A percentile compares a stretch with the other conserved stretches of the same genome.
These are phyloP conservation scores for Rhizopogon sp. DNA, from an alignment of 768 basidiomycete species.

Conservation along the genomic window DNA sequence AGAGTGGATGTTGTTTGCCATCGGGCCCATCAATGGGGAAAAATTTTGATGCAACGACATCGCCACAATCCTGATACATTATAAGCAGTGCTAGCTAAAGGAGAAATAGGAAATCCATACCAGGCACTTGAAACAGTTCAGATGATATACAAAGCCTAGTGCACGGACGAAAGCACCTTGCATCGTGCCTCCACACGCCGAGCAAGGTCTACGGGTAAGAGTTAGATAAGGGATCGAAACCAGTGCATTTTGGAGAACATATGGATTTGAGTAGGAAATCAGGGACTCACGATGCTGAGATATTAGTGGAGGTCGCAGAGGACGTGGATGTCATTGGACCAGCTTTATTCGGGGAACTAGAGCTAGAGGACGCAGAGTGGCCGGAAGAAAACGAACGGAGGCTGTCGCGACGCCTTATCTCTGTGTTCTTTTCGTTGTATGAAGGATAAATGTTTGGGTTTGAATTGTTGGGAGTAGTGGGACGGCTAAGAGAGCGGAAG, in stretches of 20 bases:
- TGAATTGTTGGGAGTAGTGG: constrained; percentile 53
- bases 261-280: constrained; percentile 7
- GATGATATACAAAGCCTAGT: constrained; percentile 86
- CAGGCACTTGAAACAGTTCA: constrained; percentile 98
- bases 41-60: constrained; percentile 96
- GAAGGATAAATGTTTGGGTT: constrained; percentile 43
- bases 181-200: constrained; percentile 76
- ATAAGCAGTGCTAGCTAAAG: constrained; percentile 4
- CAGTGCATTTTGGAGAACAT: neutral
- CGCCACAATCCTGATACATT: constrained; percentile 78
- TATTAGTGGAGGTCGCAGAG: constrained; percentile 45
- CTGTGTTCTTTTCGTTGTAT: constrained; percentile 50
- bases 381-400: constrained; percentile 47
- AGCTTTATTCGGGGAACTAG: constrained; percentile 33
- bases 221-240: constrained; percentile 8
- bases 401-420: constrained; percentile 42
- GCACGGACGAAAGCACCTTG: constrained; percentile 97
- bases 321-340: constrained; percentile 49
- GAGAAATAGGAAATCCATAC: constrained; percentile 41
- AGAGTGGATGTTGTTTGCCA: constrained; percentile 88
- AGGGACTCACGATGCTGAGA: constrained; percentile 54
- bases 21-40: constrained; percentile 95
- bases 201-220: constrained; percentile 49
- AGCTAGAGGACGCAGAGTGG: constrained; percentile 50
- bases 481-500: constrained; percentile 51